These are phyloP conservation scores for Amylostereum chailletii DNA, from an alignment of 1,284 basidiomycete genomes.

Conservation along the genomic window DNA sequence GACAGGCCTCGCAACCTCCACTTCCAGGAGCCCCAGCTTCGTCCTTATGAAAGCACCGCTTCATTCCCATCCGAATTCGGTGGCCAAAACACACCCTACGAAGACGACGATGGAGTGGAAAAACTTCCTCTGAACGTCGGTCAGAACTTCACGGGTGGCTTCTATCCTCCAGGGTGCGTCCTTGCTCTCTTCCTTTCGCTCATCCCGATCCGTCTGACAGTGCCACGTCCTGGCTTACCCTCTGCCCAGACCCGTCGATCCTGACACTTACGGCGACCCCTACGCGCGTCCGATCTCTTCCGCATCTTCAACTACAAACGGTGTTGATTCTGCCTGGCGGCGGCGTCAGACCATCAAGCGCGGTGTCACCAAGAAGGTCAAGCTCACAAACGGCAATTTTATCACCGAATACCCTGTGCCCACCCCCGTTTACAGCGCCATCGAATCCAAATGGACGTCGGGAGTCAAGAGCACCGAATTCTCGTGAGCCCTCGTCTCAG, in stretches of 20 bases:
- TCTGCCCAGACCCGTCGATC: slow-evolving; percentile 44
- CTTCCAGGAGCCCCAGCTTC: slow-evolving; percentile 45
- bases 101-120: slow-evolving; percentile 61
- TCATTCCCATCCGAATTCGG: slow-evolving; percentile 49
- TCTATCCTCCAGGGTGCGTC: slow-evolving; percentile 66
- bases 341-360: slow-evolving; percentile 88
- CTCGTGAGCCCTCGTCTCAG: slow-evolving; percentile 45
- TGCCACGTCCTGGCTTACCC: background rate
- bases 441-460: slow-evolving; percentile 70
- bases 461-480: slow-evolving; percentile 73
- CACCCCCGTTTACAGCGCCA: slow-evolving; percentile 76
- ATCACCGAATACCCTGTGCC: slow-evolving; percentile 89
- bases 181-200: slow-evolving; percentile 1
- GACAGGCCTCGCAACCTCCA: slow-evolving; percentile 53
- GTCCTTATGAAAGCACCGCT: slow-evolving; percentile 41
- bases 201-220: background rate
- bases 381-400: slow-evolving; percentile 88
- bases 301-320: slow-evolving; percentile 56
- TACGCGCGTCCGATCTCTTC: slow-evolving; percentile 56
- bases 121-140: slow-evolving; percentile 62
- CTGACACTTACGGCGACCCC: slow-evolving; percentile 58
- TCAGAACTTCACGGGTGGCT: slow-evolving; percentile 44
- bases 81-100: slow-evolving; percentile 30
- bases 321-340: slow-evolving; percentile 71
- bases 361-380: slow-evolving; percentile 87